Base-by-base conservation (phyloP, 805 yeast species). In the Cyberlindnera bimundalis region DNA sequence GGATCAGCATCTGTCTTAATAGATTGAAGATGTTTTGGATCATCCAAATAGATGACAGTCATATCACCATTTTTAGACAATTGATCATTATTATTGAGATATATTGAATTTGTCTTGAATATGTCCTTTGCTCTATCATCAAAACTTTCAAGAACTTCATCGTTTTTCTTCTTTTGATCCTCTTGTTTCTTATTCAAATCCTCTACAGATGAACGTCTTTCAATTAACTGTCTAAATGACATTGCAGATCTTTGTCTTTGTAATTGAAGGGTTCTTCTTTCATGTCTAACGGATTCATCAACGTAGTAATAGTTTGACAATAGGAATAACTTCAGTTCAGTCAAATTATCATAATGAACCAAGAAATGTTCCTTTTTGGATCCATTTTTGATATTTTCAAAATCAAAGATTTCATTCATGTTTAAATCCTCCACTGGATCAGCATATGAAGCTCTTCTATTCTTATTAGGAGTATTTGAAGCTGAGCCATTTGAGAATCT, bases 311-410 rank as follows among this genome's bases (percentile, higher is more conserved):
- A 67, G 32, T 70, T 65, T 33, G 72, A 65, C 24, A 78, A 58
- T 25, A 79, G 58, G 23, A 61, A 58, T 18, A 79, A 62, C 46
- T 70, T 68, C 23, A 76, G 62, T 55, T 79, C 84, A 42, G 71
- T 65, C n/a, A 76, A 48, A 51, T 78, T 76, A 55, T 79, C 85
- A 12, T 63, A 64, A 49, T 79, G 84, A n/a, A 79, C 73, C 73
- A 83, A 71, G 55, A 73, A 76, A 5, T 60, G 46, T 27, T 64
- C 61, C 2, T 65, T 60, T 14, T 63, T 52, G 0, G 65, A 60
- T 2, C 70, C 68, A 34, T 61, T 63, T 29, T 64, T 62, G 18
- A 56, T 47, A 2, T 63, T 53, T 5, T 64, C 58, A 17, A 67
- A 56, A 46, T 69, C 74, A 43, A 73, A 67, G 7, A 50, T 43